Percentiles rank a stretch among this genome's conserved stretches.
phyloP scores from a whole-genome alignment of 257 asterid species.

The Linaria vulgaris region DNA sequence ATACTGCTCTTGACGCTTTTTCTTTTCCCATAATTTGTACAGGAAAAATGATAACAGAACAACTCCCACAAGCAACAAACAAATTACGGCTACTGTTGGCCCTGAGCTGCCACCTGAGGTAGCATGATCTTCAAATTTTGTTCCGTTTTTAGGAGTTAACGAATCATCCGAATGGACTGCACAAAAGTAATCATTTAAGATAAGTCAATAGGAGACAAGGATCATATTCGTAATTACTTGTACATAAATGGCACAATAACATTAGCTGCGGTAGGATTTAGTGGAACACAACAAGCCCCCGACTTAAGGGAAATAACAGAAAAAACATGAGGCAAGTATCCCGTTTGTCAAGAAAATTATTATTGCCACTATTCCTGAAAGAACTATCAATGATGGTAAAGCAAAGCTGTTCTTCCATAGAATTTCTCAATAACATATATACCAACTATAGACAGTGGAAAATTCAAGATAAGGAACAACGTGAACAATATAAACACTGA shows the following conservation, averaged over 20 bases:
- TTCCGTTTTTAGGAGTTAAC: conserved; percentile 42
- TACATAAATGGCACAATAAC: conserved; percentile 7
- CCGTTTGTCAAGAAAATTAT: background rate
- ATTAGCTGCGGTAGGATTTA: conserved; percentile 9
- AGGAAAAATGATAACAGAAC: conserved; percentile 57
- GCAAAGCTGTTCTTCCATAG: background rate
- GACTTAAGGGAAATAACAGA: conserved; percentile 3
- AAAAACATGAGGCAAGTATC: background rate
- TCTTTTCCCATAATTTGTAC: conserved; percentile 76
- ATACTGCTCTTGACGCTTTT: conserved; percentile 85
- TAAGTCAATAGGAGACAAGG: conserved; percentile 17
- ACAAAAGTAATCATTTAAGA: conserved; percentile 15
- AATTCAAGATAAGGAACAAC: background rate
- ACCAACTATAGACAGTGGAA: conserved; percentile 3
- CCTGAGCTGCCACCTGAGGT: conserved; percentile 46
- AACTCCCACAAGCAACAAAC: conserved; percentile 43
- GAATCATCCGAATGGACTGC: conserved; percentile 63
- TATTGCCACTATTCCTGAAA: background rate
- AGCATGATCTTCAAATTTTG: conserved; percentile 33
- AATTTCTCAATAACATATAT: background rate
- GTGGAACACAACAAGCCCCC: background rate
- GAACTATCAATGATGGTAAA: background rate
- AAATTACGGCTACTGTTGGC: conserved; percentile 41
- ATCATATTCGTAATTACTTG: conserved; percentile 5
- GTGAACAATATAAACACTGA: background rate